These are phyloP conservation scores for Akebia trifoliata DNA, from an alignment of 164 flowering plant genomes.

Conservation along the genomic window DNA sequence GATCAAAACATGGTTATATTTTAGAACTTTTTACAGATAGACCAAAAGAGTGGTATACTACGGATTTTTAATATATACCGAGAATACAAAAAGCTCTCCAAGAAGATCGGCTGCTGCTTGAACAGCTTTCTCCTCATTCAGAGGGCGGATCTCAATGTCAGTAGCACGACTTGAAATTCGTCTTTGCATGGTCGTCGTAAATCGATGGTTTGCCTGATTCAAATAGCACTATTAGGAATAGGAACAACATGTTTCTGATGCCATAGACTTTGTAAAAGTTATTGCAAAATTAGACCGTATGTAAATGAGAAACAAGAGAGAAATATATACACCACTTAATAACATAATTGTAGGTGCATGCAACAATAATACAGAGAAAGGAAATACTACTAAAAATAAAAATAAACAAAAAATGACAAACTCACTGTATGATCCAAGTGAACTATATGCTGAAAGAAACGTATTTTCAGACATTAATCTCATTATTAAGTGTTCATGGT, in stretches of 20 bases:
- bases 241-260: conserved; percentile 20
- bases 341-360: too few relatives aligned
- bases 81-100: conserved; percentile 78
- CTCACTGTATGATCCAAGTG: too few relatives aligned
- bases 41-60: too few relatives aligned
- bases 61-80: too few relatives aligned
- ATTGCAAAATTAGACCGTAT: neutral
- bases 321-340: too few relatives aligned
- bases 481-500: too few relatives aligned
- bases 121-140: conserved; percentile 92
- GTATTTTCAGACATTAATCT: too few relatives aligned
- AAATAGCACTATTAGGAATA: conserved; percentile 37
- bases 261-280: neutral
- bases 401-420: too few relatives aligned
- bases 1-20: neutral
- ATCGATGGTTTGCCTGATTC: conserved; percentile 64
- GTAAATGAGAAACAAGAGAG: too few relatives aligned
- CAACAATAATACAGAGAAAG: too few relatives aligned
- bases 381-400: too few relatives aligned
- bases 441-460: too few relatives aligned
- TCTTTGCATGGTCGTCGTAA: conserved; percentile 72
- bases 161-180: conserved; percentile 80
- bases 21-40: neutral
- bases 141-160: conserved; percentile 74
- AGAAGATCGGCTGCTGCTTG: conserved; percentile 84